Evolutionary conservation across 1,284 basidiomycete species (phyloP).

Genomic region (Inonotus obliquus): DNA sequence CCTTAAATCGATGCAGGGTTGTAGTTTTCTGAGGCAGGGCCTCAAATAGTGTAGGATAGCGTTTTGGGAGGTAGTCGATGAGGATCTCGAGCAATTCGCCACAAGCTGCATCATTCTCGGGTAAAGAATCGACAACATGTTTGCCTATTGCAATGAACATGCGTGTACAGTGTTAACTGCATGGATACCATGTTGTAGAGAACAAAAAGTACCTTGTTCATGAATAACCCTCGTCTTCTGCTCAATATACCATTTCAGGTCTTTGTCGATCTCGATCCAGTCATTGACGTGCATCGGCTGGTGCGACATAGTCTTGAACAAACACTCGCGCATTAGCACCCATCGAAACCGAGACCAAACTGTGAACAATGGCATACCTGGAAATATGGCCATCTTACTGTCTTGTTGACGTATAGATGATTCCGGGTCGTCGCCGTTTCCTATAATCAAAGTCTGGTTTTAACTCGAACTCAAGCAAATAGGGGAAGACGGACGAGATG

Average conservation of each 20-base stretch:
- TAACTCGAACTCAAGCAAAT: constrained; percentile 3
- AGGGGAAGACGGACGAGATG: constrained; percentile 20
- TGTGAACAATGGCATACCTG: constrained; percentile 24
- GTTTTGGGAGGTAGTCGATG: constrained; percentile 34
- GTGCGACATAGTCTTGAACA: constrained; percentile 34
- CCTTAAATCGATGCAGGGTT: background rate
- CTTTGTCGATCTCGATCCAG: constrained; percentile 41
- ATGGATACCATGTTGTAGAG: background rate
- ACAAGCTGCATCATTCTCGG: constrained; percentile 36
- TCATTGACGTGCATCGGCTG: constrained; percentile 38
- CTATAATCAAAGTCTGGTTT: constrained; percentile 24
- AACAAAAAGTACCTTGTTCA: constrained; percentile 26
- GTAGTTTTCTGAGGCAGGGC: background rate
- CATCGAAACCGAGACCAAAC: background rate
- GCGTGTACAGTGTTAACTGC: background rate
- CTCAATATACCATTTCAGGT: constrained; percentile 35
- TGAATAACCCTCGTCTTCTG: constrained; percentile 34
- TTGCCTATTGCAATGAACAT: constrained; percentile 24
- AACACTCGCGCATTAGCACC: background rate
- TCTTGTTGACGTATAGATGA: constrained; percentile 35
- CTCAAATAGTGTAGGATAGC: constrained; percentile 36
- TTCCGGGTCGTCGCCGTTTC: constrained; percentile 30
- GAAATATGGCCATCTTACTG: constrained; percentile 32
- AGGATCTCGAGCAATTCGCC: constrained; percentile 34
- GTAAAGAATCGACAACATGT: constrained; percentile 34